Evolutionary conservation across 2,329 filamentous ascomycete genomes (phyloP).

Genomic region (Neonectria hederae): DNA sequence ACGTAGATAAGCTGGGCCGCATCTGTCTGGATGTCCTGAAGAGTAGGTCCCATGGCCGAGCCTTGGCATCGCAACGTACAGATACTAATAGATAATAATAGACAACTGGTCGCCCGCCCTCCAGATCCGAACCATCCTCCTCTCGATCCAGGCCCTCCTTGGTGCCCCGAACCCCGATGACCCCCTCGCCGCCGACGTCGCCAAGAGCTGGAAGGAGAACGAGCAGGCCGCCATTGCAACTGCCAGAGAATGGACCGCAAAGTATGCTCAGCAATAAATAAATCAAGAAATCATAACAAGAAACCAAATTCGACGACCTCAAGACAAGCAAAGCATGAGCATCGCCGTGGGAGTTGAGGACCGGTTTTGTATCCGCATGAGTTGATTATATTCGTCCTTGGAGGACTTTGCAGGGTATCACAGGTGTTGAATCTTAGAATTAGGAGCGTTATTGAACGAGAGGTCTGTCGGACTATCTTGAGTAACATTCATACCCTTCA

Average conservation of each 20-base stretch:
- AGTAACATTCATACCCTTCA: background rate
- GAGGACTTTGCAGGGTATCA: conserved; percentile 24
- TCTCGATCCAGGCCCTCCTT: conserved; percentile 96
- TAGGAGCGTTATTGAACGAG: conserved; percentile 19
- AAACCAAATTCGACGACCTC: conserved; percentile 20
- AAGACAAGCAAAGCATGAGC: conserved; percentile 21
- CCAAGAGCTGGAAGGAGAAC: conserved; percentile 97
- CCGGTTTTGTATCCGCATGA: conserved; percentile 20
- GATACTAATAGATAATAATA: conserved; percentile 50
- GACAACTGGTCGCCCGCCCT: conserved; percentile 99
- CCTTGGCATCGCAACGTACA: background rate
- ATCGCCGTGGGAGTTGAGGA: conserved; percentile 21
- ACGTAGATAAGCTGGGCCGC: conserved; percentile 96
- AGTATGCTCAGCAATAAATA: conserved; percentile 71
- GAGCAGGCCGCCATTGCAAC: conserved; percentile 92
- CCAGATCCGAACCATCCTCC: conserved; percentile 97
- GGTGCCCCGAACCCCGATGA: conserved; percentile 98
- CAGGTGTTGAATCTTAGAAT: conserved; percentile 33
- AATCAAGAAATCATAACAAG: conserved; percentile 18
- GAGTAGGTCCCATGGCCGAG: conserved; percentile 65
- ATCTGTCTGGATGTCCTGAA: conserved; percentile 98
- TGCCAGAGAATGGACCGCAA: conserved; percentile 89
- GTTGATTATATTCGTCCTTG: conserved; percentile 19
- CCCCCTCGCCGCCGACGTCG: conserved; percentile 96
- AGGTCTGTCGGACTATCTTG: conserved; percentile 9